Conservation (phyloP, 805 yeast species). For the Yamadazyma ubonensis region DNA sequence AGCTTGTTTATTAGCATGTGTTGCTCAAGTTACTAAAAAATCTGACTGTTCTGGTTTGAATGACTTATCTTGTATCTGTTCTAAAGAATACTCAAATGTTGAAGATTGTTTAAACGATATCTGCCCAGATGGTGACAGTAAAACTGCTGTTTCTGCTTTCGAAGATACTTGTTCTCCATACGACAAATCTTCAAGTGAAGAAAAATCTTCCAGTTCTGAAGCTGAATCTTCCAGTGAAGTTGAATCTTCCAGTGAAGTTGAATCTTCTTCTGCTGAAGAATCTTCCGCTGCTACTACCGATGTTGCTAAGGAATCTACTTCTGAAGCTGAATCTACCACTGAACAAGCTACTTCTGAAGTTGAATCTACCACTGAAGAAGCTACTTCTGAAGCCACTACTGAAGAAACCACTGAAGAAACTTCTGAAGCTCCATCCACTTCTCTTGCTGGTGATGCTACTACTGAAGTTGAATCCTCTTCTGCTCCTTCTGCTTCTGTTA, state of each 20-base stretch:
- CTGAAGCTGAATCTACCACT: constrained; percentile 13
- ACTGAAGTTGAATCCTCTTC: constrained; percentile 17
- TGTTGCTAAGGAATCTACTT: constrained; percentile 15
- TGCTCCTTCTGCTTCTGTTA: constrained; percentile 9
- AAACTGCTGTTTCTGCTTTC: constrained; percentile 60
- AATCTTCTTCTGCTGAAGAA: constrained; percentile 11
- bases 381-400: constrained; percentile 4
- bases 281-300: constrained; percentile 6
- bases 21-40: constrained; percentile 63
- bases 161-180: constrained; percentile 50
- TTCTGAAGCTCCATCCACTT: constrained; percentile 12
- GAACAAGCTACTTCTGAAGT: constrained; percentile 5
- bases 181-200: constrained; percentile 23
- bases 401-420: neutral
- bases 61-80: constrained; percentile 69
- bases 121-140: constrained; percentile 67
- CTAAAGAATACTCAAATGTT: constrained; percentile 51
- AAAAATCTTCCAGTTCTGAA: constrained; percentile 29
- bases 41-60: constrained; percentile 57
- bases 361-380: constrained; percentile 6
- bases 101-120: constrained; percentile 60
- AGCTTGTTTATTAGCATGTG: constrained; percentile 90
- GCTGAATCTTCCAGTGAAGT: constrained; percentile 34
- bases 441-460: constrained; percentile 15
- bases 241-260: constrained; percentile 15